Base-by-base conservation (phyloP, 371 early-diverging fungal genomes). In the Blakeslea trispora region DNA sequence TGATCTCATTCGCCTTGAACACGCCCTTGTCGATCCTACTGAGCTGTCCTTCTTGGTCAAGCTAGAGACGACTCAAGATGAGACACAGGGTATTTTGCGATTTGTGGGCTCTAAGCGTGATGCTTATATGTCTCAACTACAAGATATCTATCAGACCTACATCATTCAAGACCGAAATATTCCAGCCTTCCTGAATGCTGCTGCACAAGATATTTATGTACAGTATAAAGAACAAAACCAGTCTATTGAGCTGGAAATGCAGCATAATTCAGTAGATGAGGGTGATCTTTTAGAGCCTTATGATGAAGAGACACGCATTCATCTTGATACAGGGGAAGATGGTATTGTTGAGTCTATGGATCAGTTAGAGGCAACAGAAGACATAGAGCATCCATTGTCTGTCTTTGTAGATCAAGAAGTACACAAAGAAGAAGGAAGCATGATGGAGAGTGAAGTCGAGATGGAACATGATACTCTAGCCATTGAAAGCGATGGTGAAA, bases 121-220 rank as follows among this genome's bases (percentile, higher is more conserved):
- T 42, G 63, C 76, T 17, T 86, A 80, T 46, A 71, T 84, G 58
- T 65, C 72, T 10, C 68, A 76, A 10, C 58, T 90, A 18, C 58
- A 77, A 42, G 76, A 75, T 53, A 62, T 75, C 31, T 82, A 89
- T 47, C 69, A 81, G 23, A 77, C 74, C 23, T 91, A 86, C 75
- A 76, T 94, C 8, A 72, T 77, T 41, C 78, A 86, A 55, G 69
- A 78, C 10, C 79, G 82, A 10, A 83, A 84, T 45, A 88, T 91
- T 42, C 91, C 93, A 9, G 91, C 85, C 1, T 91, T 94, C 66
- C 61, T 94, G 66, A 88, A 90, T 44, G 75, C 82, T 15, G 83
- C 87, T 6, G 89, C 91, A 1, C 59, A 88, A 53, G 82, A 84
- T 45, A 66, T 87, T 1, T 55, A 56, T 34, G 40, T 47, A 4